Evolutionary conservation across 75 land plant species (phyloP).

Genomic region (Azolla pinnata): DNA sequence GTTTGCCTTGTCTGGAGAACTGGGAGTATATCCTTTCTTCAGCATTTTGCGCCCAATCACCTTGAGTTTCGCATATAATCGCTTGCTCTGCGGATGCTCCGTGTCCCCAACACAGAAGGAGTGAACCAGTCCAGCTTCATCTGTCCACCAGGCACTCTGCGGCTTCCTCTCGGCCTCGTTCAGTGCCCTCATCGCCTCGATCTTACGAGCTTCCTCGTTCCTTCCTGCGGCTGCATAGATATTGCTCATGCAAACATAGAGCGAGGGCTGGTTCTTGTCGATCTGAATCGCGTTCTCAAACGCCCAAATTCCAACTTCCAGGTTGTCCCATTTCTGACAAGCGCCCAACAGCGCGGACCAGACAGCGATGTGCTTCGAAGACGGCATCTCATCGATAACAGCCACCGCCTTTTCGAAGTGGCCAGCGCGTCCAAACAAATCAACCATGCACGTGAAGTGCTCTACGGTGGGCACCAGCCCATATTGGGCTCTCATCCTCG

Average conservation of each 20-base stretch:
- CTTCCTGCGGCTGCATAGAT: constrained; percentile 7
- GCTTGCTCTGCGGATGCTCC: neutral
- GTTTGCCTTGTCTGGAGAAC: constrained; percentile 33
- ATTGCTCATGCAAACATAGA: constrained; percentile 1
- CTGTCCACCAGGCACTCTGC: neutral
- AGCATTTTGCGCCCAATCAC: neutral
- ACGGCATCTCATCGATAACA: constrained; percentile 22
- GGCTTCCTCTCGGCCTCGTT: constrained; percentile 2
- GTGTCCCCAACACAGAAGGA: neutral
- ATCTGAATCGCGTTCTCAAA: too few relatives aligned
- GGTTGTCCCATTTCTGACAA: neutral
- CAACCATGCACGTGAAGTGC: constrained; percentile 10
- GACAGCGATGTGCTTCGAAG: constrained; percentile 10
- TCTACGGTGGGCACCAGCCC: neutral
- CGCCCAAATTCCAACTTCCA: neutral
- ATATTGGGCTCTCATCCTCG: neutral
- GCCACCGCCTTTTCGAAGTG: constrained; percentile 11
- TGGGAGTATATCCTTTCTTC: neutral
- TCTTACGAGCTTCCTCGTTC: too few relatives aligned
- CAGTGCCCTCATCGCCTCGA: constrained; percentile 4
- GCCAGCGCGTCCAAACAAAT: constrained; percentile 5
- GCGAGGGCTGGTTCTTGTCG: too few relatives aligned
- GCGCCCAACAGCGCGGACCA: constrained; percentile 13
- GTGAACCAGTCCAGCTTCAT: neutral
- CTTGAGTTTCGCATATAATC: neutral